These are phyloP conservation scores for Claviceps africana DNA, from an alignment of 2,329 filamentous ascomycete genomes.

Conservation along the genomic window DNA sequence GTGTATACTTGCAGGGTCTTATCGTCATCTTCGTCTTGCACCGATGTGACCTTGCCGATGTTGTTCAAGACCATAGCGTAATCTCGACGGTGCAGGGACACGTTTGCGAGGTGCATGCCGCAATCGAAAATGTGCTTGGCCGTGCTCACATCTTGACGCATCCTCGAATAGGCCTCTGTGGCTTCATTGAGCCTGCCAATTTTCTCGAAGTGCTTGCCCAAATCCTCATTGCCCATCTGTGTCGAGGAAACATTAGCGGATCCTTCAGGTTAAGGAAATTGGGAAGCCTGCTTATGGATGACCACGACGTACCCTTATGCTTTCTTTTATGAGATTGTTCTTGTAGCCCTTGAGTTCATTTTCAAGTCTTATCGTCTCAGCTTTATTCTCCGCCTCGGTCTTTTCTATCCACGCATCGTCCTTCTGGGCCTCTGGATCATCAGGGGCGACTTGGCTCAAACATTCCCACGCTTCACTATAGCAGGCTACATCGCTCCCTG, in stretches of 20 bases:
- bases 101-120: slow-evolving; percentile 61
- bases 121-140: slow-evolving; percentile 74
- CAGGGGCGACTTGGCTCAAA: slow-evolving; percentile 48
- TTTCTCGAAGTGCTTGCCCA: slow-evolving; percentile 69
- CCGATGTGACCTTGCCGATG: slow-evolving; percentile 47
- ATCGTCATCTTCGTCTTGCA: slow-evolving; percentile 33
- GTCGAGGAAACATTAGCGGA: background rate
- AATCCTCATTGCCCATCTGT: slow-evolving; percentile 88
- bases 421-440: slow-evolving; percentile 50
- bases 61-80: slow-evolving; percentile 55
- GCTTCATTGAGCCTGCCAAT: slow-evolving; percentile 63
- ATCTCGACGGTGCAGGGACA: slow-evolving; percentile 62
- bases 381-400: slow-evolving; percentile 50
- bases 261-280: background rate
- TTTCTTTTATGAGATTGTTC: slow-evolving; percentile 95
- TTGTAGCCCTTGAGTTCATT: slow-evolving; percentile 82
- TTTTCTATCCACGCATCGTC: slow-evolving; percentile 66
- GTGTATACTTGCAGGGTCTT: slow-evolving; percentile 33
- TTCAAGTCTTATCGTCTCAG: slow-evolving; percentile 64
- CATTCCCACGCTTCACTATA: slow-evolving; percentile 58
- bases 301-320: slow-evolving; percentile 53
- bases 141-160: slow-evolving; percentile 82
- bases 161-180: slow-evolving; percentile 64
- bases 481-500: slow-evolving; percentile 54
- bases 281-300: background rate